Percentiles rank a stretch among this genome's conserved stretches.
These are phyloP conservation scores for Brassica incana DNA, from an alignment of 345 rosid genomes.

Conservation along the genomic window DNA sequence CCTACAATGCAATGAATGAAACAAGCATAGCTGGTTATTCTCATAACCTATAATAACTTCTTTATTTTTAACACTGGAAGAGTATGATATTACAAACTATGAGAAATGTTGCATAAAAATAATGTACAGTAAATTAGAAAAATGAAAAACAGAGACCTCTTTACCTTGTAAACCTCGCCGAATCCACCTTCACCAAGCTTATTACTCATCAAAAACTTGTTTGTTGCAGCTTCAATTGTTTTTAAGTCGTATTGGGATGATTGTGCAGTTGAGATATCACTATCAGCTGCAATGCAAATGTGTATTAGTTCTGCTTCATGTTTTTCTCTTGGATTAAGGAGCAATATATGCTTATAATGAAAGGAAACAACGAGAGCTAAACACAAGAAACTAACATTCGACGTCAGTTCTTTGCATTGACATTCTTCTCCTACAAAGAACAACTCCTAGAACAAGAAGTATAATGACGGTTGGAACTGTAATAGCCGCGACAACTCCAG, in stretches of 20 bases:
- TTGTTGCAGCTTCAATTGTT: constrained; percentile 48
- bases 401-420: neutral
- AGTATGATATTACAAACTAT: too few species aligned
- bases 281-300: constrained; percentile 34
- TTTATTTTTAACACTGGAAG: too few species aligned
- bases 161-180: constrained; percentile 67
- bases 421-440: constrained; percentile 17
- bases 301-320: neutral
- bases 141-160: neutral
- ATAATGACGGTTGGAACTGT: neutral
- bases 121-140: neutral
- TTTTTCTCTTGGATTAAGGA: too few species aligned
- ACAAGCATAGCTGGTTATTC: neutral
- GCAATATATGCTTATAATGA: neutral
- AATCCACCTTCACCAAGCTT: constrained; percentile 74
- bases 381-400: constrained; percentile 32
- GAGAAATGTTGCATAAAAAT: too few species aligned
- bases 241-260: constrained; percentile 45
- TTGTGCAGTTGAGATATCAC: constrained; percentile 37
- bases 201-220: constrained; percentile 47
- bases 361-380: neutral
- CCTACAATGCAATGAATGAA: constrained; percentile 21
- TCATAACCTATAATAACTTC: neutral
- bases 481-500: constrained; percentile 11
- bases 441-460: constrained; percentile 8